phyloP scores from a whole-genome alignment of 2,329 filamentous ascomycete species.

The Mollisiaceae sp. region DNA sequence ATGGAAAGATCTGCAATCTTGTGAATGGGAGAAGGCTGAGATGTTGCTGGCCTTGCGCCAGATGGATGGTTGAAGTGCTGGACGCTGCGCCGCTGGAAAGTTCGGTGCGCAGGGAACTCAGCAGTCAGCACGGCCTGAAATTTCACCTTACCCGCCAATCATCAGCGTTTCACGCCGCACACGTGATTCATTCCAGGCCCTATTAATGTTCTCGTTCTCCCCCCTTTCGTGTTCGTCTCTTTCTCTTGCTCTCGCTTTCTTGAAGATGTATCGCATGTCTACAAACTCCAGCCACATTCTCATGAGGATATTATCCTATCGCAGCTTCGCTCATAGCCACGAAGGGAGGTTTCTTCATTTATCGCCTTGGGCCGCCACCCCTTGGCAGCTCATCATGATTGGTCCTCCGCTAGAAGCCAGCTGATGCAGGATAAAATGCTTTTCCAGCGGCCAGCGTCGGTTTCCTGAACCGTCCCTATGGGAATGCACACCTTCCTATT shows the following conservation, averaged over 20 bases:
- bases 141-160: neutral
- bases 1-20: neutral
- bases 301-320: neutral
- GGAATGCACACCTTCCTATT: conserved; percentile 5
- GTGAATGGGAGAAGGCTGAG: neutral
- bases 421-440: no score
- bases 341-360: no score
- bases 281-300: neutral
- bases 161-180: neutral
- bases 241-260: neutral
- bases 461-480: neutral
- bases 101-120: neutral
- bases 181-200: neutral
- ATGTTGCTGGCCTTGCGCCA: neutral
- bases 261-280: neutral
- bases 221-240: neutral
- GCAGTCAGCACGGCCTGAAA: neutral
- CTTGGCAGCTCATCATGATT: no score
- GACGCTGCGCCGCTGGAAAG: neutral
- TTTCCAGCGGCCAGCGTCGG: neutral
- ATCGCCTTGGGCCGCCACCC: no score
- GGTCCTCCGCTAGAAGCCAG: neutral
- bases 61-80: neutral
- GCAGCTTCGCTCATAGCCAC: neutral
- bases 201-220: neutral